A percentile compares a stretch with the other conserved stretches of the same genome.
Conservation (phyloP, 2,329 filamentous ascomycete genomes). For the Pyrenophora tritici-repentis region DNA sequence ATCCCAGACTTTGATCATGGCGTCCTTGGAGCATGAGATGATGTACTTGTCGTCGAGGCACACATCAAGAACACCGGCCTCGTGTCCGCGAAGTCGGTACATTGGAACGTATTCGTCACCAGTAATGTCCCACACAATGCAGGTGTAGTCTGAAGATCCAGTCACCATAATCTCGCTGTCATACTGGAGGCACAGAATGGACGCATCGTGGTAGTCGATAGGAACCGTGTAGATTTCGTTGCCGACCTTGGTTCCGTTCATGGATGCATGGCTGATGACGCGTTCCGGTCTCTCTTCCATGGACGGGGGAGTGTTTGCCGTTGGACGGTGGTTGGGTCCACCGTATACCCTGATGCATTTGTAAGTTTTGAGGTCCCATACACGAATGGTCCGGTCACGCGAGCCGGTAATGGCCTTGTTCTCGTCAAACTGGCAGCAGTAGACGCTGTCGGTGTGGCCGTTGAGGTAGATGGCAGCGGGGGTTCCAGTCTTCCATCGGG, state of each 20-base stretch:
- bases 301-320: slow-evolving; percentile 53
- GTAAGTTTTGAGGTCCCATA: slow-evolving; percentile 93
- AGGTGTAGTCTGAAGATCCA: slow-evolving; percentile 88
- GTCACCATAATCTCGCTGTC: slow-evolving; percentile 92
- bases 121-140: slow-evolving; percentile 87
- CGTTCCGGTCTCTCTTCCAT: slow-evolving; percentile 50
- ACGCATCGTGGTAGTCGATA: slow-evolving; percentile 77
- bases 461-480: slow-evolving; percentile 86
- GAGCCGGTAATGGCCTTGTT: slow-evolving; percentile 97
- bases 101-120: slow-evolving; percentile 70
- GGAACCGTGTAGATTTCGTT: slow-evolving; percentile 55
- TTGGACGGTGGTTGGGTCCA: slow-evolving; percentile 65
- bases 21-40: slow-evolving; percentile 95
- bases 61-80: slow-evolving; percentile 88
- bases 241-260: slow-evolving; percentile 55
- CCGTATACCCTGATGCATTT: slow-evolving; percentile 87
- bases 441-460: slow-evolving; percentile 93
- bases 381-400: slow-evolving; percentile 89
- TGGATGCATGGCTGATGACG: slow-evolving; percentile 51
- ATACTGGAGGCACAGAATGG: slow-evolving; percentile 93
- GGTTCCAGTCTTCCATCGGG: slow-evolving; percentile 77
- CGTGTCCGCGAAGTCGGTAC: slow-evolving; percentile 76
- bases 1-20: slow-evolving; percentile 93
- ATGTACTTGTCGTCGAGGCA: slow-evolving; percentile 92
- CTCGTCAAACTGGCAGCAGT: slow-evolving; percentile 98